Evolutionary conservation across 805 yeast genomes (phyloP).

Genomic region (Starmerella potacharoeniae): DNA sequence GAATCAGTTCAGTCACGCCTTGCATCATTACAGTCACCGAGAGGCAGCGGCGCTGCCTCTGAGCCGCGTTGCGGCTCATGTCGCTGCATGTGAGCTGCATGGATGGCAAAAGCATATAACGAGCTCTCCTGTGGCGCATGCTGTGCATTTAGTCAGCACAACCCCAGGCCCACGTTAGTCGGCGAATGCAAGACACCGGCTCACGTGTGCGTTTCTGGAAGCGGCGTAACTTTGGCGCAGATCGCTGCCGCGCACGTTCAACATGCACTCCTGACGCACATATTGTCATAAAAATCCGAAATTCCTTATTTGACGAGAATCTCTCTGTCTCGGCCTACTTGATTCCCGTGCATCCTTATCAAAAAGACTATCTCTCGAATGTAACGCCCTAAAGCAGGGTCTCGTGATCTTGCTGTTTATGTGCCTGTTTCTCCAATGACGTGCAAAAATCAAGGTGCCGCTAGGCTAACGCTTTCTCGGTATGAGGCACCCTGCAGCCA

Average conservation of each 20-base stretch:
- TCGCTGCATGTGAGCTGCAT: background rate
- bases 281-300: too few species aligned
- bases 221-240: background rate
- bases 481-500: background rate
- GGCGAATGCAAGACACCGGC: background rate
- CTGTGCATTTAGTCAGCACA: background rate
- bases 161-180: background rate
- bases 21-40: background rate
- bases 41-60: background rate
- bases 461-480: background rate
- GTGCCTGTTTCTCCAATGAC: background rate
- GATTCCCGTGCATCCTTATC: too few species aligned
- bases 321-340: too few species aligned
- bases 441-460: background rate
- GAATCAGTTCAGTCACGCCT: background rate
- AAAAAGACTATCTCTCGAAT: background rate
- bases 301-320: too few species aligned
- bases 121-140: background rate
- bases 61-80: background rate
- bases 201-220: background rate
- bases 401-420: background rate
- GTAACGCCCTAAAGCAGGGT: background rate
- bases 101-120: background rate
- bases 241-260: background rate
- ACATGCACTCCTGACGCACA: background rate